Conservation (phyloP, 2,329 filamentous ascomycete species). For the Ceratocystis alfenasii region DNA sequence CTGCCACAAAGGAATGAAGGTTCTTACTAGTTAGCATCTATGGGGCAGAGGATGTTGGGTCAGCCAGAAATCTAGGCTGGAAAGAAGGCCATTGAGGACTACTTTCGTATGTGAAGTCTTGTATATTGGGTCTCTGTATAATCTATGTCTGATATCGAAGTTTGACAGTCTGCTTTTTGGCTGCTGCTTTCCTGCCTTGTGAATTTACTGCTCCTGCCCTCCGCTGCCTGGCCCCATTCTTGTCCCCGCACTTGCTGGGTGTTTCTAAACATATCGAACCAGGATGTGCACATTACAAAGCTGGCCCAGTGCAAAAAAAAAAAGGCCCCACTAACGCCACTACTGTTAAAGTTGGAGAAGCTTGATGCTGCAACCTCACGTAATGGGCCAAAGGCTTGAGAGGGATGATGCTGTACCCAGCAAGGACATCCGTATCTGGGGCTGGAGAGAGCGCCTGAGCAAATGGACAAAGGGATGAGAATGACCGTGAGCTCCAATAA, state of each 20-base stretch:
- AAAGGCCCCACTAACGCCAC: slow-evolving; percentile 1
- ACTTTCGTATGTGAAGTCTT: background rate
- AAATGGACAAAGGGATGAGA: slow-evolving; percentile 4
- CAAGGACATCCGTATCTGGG: background rate
- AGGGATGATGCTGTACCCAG: background rate
- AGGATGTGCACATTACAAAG: slow-evolving; percentile 5
- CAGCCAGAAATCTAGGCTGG: background rate
- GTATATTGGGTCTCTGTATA: no score
- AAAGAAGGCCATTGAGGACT: background rate
- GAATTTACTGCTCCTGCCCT: background rate
- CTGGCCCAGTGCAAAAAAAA: background rate
- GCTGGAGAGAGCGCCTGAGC: background rate
- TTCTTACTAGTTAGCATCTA: background rate
- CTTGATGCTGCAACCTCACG: background rate
- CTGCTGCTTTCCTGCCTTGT: background rate
- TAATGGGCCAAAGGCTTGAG: background rate
- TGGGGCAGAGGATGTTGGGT: background rate
- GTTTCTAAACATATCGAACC: background rate
- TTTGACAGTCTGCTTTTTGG: no score
- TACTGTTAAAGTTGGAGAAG: slow-evolving; percentile 1
- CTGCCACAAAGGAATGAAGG: background rate
- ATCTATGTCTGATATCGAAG: no score
- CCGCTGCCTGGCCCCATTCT: background rate
- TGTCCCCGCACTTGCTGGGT: background rate
- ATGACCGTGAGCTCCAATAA: background rate